Base-by-base conservation (phyloP, 331 rosid species). In the Malus hybrid region DNA sequence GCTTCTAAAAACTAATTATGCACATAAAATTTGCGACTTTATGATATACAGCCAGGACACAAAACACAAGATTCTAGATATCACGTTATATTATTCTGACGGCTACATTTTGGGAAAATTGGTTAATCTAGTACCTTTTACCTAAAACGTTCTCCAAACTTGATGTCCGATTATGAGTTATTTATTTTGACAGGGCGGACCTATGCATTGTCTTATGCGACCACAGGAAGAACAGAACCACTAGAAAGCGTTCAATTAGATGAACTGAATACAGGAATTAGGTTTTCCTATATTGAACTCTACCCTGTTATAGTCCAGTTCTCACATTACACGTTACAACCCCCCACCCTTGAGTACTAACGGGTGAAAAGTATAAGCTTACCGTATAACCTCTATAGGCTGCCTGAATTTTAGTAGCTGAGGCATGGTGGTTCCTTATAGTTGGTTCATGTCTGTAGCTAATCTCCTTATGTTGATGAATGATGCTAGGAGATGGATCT, bases 381-480 rank as follows among this genome's bases (percentile, higher is more conserved):
- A 92, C 99, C 97, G 42, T 80, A 68, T 90, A 89, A 73, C 99
- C 98, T 87, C 99, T 85, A 78, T 89, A 95, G 73, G 80, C 83
- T 76, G 97, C 88, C 81, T 95, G 99, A 65, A 95, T 90, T 87
- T 83, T 92, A 68, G 87, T 92, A 70, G 96, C 99, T 7, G 96
- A 89, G 80, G 89, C 92, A 76, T 89, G 80, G 66, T 87, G 92
- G 80, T 82, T 81, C 77, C 79, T 77, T 59, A 78, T 19, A 70
- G 92, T 90, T 52, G 91, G 90, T 66, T 92, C 93, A 29, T 88
- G 90, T 70, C 90, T 87, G 84, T 84, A 24, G 73, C 79, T 79
- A 56, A 83, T 84, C 79, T 82, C 91, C 87, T 79, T 85, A 34
- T 78, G 86, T 69, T 78, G 95, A 65, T 80, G 88, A 79, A 83